phyloP scores from a whole-genome alignment of 371 early-diverging fungal species.

The Parasitella parasitica region DNA sequence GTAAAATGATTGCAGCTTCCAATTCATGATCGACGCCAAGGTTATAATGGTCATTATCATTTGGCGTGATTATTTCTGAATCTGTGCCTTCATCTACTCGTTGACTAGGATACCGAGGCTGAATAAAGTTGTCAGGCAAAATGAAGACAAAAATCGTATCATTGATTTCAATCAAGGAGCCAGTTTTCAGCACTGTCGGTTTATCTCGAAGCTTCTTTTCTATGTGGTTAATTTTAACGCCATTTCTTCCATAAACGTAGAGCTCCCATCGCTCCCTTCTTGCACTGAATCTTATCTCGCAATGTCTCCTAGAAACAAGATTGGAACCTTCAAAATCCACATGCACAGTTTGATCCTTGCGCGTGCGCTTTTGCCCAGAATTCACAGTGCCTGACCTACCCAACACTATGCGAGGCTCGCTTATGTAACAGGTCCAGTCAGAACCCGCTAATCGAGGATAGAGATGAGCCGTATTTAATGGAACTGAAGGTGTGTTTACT shows the following conservation, averaged over 20 bases:
- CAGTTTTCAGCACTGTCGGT: constrained; percentile 28
- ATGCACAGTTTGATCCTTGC: constrained; percentile 12
- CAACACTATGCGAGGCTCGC: constrained; percentile 23
- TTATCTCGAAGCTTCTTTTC: constrained; percentile 21
- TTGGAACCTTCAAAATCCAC: constrained; percentile 38
- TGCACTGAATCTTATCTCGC: constrained; percentile 35
- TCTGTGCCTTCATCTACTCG: neutral
- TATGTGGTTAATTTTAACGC: constrained; percentile 38
- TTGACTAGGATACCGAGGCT: neutral
- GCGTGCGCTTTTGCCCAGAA: neutral
- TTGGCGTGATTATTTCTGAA: neutral
- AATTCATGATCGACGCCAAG: constrained; percentile 5
- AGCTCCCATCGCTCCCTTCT: constrained; percentile 38
- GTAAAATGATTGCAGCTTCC: neutral
- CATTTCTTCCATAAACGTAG: constrained; percentile 39
- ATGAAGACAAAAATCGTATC: constrained; percentile 40
- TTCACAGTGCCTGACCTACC: constrained; percentile 28
- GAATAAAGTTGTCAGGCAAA: constrained; percentile 21
- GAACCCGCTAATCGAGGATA: constrained; percentile 46
- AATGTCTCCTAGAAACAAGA: constrained; percentile 44
- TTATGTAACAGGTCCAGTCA: constrained; percentile 48
- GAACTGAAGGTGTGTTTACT: constrained; percentile 28
- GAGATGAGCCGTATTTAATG: constrained; percentile 22
- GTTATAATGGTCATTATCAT: neutral
- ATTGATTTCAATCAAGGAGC: constrained; percentile 35